phyloP scores from a whole-genome alignment of 2,329 filamentous ascomycete genomes.

The Amphichorda felina region DNA sequence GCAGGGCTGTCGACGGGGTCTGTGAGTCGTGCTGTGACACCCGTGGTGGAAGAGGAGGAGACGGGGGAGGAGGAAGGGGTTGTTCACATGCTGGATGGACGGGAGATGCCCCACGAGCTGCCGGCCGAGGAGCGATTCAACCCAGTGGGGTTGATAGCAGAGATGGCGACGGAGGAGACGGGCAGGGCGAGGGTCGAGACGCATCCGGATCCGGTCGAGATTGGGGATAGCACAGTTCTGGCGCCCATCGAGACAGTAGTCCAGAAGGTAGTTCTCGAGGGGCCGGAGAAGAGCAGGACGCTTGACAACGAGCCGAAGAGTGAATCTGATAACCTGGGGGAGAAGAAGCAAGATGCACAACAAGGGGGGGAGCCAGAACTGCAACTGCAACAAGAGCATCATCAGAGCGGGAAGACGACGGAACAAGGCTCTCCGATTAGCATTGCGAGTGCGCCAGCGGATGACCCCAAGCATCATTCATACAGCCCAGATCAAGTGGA shows the following conservation, averaged over 20 bases:
- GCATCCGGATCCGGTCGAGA: slow-evolving; percentile 26
- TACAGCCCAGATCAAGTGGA: neutral
- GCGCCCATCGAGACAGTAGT: slow-evolving; percentile 20
- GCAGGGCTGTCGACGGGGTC: neutral
- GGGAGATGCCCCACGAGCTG: slow-evolving; percentile 19
- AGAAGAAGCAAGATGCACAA: no score
- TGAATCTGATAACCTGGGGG: no score
- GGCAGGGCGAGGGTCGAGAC: slow-evolving; percentile 25
- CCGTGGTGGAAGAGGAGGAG: neutral
- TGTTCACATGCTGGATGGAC: slow-evolving; percentile 21
- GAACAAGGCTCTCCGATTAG: neutral
- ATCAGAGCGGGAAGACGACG: neutral
- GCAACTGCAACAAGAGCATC: neutral
- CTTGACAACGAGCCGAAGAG: no score
- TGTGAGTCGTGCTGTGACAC: neutral
- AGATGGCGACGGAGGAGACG: slow-evolving; percentile 33
- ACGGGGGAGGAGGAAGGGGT: neutral
- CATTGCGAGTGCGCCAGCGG: neutral
- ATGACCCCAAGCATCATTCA: no score
- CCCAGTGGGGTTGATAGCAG: slow-evolving; percentile 32
- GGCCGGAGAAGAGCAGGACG: no score
- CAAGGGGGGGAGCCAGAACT: neutral
- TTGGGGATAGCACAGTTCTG: slow-evolving; percentile 24
- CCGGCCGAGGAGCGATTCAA: slow-evolving; percentile 13
- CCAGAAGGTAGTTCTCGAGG: no score